Evolutionary conservation across 257 asterid species (phyloP).

Genomic region (Euphrasia confusa): DNA sequence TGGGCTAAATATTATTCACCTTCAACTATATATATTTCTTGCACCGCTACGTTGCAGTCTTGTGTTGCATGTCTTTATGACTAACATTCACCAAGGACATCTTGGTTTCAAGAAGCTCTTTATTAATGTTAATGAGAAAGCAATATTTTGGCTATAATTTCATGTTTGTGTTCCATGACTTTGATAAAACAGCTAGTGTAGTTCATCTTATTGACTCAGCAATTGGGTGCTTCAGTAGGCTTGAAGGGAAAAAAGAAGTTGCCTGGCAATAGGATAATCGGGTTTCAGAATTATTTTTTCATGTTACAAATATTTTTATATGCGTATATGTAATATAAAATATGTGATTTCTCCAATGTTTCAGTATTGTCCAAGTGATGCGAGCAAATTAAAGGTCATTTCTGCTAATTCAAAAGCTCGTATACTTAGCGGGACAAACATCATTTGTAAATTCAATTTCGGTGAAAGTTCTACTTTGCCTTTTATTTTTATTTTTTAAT

Average conservation of each 20-base stretch:
- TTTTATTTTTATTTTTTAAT: neutral
- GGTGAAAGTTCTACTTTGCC: neutral
- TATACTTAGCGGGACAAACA: conserved; percentile 51
- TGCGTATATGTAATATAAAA: neutral
- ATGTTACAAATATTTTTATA: neutral
- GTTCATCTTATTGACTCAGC: conserved; percentile 18
- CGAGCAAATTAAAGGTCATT: conserved; percentile 74
- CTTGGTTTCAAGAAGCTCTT: too few relatives aligned
- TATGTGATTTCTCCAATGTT: neutral
- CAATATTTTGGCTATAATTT: too few relatives aligned
- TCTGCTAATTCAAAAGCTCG: conserved; percentile 78
- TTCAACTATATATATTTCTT: too few relatives aligned
- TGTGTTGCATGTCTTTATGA: too few relatives aligned
- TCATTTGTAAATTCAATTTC: conserved; percentile 78
- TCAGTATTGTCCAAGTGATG: conserved; percentile 78
- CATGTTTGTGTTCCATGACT: neutral
- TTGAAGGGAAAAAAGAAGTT: conserved; percentile 67
- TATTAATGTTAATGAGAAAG: too few relatives aligned
- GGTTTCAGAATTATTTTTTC: neutral
- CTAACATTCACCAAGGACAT: too few relatives aligned
- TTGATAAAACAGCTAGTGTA: neutral
- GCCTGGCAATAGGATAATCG: conserved; percentile 56
- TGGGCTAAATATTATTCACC: too few relatives aligned
- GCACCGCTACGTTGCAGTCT: too few relatives aligned
- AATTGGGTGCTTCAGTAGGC: conserved; percentile 60